phyloP scores from a whole-genome alignment of 441 rosid species.

The Monsonia emarginata region DNA sequence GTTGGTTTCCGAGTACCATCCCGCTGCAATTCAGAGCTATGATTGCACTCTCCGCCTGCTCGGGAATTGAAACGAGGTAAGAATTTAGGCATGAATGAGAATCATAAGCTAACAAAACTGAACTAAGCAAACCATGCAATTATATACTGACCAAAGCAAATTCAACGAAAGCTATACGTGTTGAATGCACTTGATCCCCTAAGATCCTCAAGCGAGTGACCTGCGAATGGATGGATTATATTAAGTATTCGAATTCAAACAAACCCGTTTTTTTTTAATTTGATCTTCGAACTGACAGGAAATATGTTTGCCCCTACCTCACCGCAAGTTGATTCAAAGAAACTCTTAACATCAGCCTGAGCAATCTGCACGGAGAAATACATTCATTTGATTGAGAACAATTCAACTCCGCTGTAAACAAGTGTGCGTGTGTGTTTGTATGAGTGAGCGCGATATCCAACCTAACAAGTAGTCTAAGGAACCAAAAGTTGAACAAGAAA shows the following conservation, averaged over 20 bases:
- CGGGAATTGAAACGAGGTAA: not conserved
- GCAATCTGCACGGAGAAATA: constrained; percentile 50
- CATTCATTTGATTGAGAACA: too few species aligned
- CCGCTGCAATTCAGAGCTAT: constrained; percentile 50
- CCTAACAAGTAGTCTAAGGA: not conserved
- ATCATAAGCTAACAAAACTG: not conserved
- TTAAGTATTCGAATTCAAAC: too few species aligned
- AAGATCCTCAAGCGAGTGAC: constrained; percentile 62
- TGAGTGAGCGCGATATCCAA: not conserved
- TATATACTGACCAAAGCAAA: constrained; percentile 43
- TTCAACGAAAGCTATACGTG: constrained; percentile 65
- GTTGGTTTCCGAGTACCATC: constrained; percentile 17
- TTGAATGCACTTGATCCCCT: constrained; percentile 56
- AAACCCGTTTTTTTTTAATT: too few species aligned
- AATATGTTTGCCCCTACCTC: constrained; percentile 39
- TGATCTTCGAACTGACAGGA: not conserved
- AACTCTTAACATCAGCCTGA: constrained; percentile 51
- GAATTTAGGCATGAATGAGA: not conserved
- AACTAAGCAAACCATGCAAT: not conserved
- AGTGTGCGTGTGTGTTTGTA: too few species aligned
- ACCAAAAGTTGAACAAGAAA: not conserved
- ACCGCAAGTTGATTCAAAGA: constrained; percentile 54
- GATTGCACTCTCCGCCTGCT: constrained; percentile 61
- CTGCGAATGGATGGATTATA: constrained; percentile 17
- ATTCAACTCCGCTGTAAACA: too few species aligned